Percentiles rank a stretch among this genome's conserved stretches.
Evolutionary conservation across 768 basidiomycete genomes (phyloP).

Genomic region (Tubosaeta brunneosetosa): DNA sequence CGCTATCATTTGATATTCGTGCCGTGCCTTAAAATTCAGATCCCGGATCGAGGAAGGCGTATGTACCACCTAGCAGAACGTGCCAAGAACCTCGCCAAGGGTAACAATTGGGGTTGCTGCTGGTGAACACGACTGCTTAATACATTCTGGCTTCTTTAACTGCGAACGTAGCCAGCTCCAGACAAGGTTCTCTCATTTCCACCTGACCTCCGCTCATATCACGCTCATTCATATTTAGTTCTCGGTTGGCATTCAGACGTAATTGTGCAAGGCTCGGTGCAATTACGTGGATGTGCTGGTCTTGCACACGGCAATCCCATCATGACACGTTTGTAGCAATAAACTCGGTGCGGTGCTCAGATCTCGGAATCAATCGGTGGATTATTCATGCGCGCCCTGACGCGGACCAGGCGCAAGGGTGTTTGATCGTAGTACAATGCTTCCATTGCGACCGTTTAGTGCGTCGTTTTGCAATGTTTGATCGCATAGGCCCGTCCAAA

Average conservation of each 20-base stretch:
- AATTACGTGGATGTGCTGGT: constrained; percentile 35
- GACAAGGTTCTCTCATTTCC: constrained; percentile 19
- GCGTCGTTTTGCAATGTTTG: constrained; percentile 53
- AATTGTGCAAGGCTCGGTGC: constrained; percentile 28
- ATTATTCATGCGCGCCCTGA: constrained; percentile 18
- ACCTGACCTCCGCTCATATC: constrained; percentile 19
- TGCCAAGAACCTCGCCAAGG: constrained; percentile 37
- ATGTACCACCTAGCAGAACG: constrained; percentile 48
- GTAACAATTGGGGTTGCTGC: constrained; percentile 32
- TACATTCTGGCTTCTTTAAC: constrained; percentile 52
- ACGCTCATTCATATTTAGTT: constrained; percentile 5
- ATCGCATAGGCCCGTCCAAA: constrained; percentile 46
- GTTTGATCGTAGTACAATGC: constrained; percentile 19
- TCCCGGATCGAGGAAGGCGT: constrained; percentile 48
- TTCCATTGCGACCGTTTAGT: constrained; percentile 33
- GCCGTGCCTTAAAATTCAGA: constrained; percentile 48
- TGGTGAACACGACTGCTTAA: constrained; percentile 45
- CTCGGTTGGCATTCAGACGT: constrained; percentile 28
- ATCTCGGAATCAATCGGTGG: constrained; percentile 10
- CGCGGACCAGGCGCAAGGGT: constrained; percentile 30
- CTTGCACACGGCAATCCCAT: constrained; percentile 23
- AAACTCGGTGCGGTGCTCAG: constrained; percentile 1
- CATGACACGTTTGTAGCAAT: constrained; percentile 6
- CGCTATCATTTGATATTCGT: constrained; percentile 47
- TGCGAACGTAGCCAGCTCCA: constrained; percentile 44